These are phyloP conservation scores for Saccharomyces pastorianus DNA, from an alignment of 1,139 yeast genomes.

Conservation along the genomic window DNA sequence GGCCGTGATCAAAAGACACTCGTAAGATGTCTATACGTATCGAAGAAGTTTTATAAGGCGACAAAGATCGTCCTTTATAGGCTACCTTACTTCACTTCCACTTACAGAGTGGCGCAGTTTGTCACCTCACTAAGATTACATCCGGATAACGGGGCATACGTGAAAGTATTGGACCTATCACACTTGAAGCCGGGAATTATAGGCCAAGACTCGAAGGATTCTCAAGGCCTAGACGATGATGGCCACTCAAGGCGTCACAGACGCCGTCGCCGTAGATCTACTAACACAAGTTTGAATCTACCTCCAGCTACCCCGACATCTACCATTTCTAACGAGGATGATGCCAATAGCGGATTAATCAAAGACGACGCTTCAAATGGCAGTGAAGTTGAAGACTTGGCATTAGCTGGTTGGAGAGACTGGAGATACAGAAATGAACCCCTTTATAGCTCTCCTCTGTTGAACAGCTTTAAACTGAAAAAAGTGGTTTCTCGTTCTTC, in stretches of 20 bases:
- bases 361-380: not conserved
- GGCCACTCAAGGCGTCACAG: not conserved
- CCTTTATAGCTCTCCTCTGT: slow-evolving; percentile 40
- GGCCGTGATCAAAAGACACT: slow-evolving; percentile 30
- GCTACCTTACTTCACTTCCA: slow-evolving; percentile 50
- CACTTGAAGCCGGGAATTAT: slow-evolving; percentile 40
- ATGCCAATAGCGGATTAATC: slow-evolving; percentile 13
- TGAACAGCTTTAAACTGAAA: slow-evolving; percentile 30
- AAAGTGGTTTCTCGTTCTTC: slow-evolving; percentile 18
- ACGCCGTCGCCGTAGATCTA: not conserved
- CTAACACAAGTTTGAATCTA: not conserved
- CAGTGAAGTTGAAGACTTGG: slow-evolving; percentile 15
- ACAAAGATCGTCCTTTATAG: slow-evolving; percentile 49
- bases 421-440: slow-evolving; percentile 75
- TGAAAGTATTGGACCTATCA: slow-evolving; percentile 52
- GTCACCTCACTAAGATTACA: slow-evolving; percentile 53
- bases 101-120: slow-evolving; percentile 72
- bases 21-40: slow-evolving; percentile 42
- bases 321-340: slow-evolving; percentile 5
- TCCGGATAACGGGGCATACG: slow-evolving; percentile 47
- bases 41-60: slow-evolving; percentile 42
- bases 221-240: slow-evolving; percentile 19
- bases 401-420: slow-evolving; percentile 78
- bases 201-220: slow-evolving; percentile 24
- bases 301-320: not conserved